Evolutionary conservation across 345 rosid genomes (phyloP).

Genomic region (Eucalyptus marginata): DNA sequence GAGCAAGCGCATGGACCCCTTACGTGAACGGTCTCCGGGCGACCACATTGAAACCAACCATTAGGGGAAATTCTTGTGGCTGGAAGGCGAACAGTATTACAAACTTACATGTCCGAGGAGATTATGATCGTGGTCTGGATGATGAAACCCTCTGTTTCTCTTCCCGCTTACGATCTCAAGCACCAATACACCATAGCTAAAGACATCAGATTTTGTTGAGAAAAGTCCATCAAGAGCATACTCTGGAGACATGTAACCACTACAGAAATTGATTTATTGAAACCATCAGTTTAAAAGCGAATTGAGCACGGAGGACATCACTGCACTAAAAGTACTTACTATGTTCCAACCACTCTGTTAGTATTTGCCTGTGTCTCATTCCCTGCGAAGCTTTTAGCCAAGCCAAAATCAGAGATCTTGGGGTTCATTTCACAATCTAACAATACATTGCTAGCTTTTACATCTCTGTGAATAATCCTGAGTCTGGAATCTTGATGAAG

Average conservation of each 20-base stretch:
- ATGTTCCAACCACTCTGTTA: slow-evolving; percentile 4
- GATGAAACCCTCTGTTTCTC: slow-evolving; percentile 13
- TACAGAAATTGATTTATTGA: not conserved
- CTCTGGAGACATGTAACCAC: slow-evolving; percentile 39
- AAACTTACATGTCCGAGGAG: slow-evolving; percentile 1
- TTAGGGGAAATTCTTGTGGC: not conserved
- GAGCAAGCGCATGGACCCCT: slow-evolving; percentile 12
- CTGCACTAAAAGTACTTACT: not conserved
- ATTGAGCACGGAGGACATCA: not conserved
- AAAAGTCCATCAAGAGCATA: slow-evolving; percentile 22
- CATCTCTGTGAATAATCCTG: slow-evolving; percentile 10
- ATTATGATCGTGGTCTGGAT: slow-evolving; percentile 9
- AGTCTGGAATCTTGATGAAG: slow-evolving; percentile 13
- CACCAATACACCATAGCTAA: slow-evolving; percentile 29
- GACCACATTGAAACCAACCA: not conserved
- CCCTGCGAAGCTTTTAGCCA: slow-evolving; percentile 5
- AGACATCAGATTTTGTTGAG: slow-evolving; percentile 23
- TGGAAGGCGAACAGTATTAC: not conserved
- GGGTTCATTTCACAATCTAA: slow-evolving; percentile 11
- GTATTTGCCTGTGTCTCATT: slow-evolving; percentile 4
- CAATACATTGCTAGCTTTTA: slow-evolving; percentile 10
- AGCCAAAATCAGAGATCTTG: slow-evolving; percentile 12
- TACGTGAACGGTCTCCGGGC: slow-evolving; percentile 29
- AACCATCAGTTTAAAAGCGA: too few species aligned
- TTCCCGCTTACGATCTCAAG: slow-evolving; percentile 13